Conservation (phyloP, 1,139 yeast species). For the Hansenula lynferdii region DNA sequence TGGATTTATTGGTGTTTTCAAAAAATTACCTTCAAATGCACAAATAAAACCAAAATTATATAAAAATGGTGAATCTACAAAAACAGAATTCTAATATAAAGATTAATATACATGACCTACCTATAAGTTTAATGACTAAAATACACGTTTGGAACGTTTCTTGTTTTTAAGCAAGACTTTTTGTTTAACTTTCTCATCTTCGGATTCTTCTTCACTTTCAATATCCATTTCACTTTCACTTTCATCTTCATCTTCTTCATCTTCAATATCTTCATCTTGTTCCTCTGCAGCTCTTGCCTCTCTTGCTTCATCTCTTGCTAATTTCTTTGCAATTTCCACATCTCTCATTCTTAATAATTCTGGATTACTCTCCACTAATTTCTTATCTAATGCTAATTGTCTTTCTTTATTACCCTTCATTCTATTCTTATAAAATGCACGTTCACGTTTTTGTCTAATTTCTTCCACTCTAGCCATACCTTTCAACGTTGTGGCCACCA, state of each 20-base stretch:
- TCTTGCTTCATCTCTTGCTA: constrained; percentile 64
- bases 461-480: constrained; percentile 97
- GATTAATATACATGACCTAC: background rate
- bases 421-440: constrained; percentile 98
- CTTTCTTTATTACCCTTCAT: constrained; percentile 96
- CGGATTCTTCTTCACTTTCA: constrained; percentile 29
- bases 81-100: constrained; percentile 1
- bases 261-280: constrained; percentile 42
- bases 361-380: constrained; percentile 83
- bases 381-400: constrained; percentile 80
- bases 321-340: constrained; percentile 80
- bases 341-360: constrained; percentile 89
- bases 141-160: constrained; percentile 32
- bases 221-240: constrained; percentile 41
- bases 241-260: constrained; percentile 38
- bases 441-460: constrained; percentile 93
- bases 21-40: constrained; percentile 18
- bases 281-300: constrained; percentile 46
- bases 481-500: constrained; percentile 87
- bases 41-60: constrained; percentile 8
- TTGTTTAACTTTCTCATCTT: constrained; percentile 51
- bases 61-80: background rate
- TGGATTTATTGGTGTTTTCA: constrained; percentile 35
- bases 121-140: constrained; percentile 4
- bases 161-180: constrained; percentile 78